Evolutionary conservation across 192 early-diverging fungal species (phyloP).

Genomic region (Podila horticola): DNA sequence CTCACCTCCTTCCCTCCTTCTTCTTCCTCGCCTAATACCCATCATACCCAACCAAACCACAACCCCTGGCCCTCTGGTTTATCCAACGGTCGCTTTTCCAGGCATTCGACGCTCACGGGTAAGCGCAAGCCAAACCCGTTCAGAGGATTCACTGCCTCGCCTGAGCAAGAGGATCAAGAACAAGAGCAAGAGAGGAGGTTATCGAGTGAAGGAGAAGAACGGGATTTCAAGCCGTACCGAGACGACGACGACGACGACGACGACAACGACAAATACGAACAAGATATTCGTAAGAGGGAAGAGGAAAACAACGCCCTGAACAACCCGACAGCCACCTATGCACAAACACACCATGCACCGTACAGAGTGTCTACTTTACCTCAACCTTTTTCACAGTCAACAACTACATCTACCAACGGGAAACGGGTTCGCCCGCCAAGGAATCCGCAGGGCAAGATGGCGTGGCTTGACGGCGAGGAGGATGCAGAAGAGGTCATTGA

Average conservation of each 20-base stretch:
- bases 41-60: neutral
- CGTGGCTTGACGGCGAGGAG: constrained; percentile 8
- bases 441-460: constrained; percentile 25
- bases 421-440: constrained; percentile 11
- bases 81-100: constrained; percentile 28
- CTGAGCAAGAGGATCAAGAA: neutral
- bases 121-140: constrained; percentile 26
- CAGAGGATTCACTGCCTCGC: neutral
- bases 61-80: constrained; percentile 34
- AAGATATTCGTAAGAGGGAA: neutral
- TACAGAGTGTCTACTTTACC: neutral
- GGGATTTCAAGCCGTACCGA: neutral
- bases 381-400: too few relatives aligned
- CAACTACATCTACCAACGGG: neutral
- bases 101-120: neutral
- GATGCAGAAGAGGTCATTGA: constrained; percentile 43
- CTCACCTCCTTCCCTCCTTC: too few relatives aligned
- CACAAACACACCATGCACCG: constrained; percentile 8
- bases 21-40: neutral
- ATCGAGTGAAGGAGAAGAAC: too few relatives aligned
- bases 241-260: constrained; percentile 3
- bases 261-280: neutral
- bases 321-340: constrained; percentile 5
- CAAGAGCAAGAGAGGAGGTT: neutral
- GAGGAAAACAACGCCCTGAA: neutral